Base-by-base conservation (phyloP, 1,139 yeast genomes). In the Arxiozyma heterogenica region DNA sequence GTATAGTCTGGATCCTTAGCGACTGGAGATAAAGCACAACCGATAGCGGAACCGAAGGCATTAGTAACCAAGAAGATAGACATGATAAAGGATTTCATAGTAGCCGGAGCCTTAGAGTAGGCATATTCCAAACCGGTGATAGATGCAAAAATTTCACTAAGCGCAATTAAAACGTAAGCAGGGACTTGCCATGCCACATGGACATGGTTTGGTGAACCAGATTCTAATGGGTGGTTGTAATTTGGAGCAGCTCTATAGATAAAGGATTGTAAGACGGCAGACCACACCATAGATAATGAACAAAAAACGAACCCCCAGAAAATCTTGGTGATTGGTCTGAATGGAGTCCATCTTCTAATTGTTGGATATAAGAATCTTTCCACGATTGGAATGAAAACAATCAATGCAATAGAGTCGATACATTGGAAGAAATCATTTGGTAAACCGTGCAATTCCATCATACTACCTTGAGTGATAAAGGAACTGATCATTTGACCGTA, bases 221-320 rank as follows among this genome's bases (percentile, higher is more conserved):
- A 58, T 55, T 61, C 62, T 73, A 75, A 66, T 47, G 94, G 91
- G 53, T 65, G 60, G 57, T 82, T 80, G 62, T 82, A 88, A 77
- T 95, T 88, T 56, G 94, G 93, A 23, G 89, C 89, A 8, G 86
- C 75, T 50, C 72, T 67, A 73, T 89, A 89, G 59, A 90, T 83
- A 65, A 74, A 75, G 66, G 82, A 81, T 73, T 90, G 96, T 60
- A 87, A 77, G 47, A 86, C 83, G 18, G 95, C 93, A 54, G 95
- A 94, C 66, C 85, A 82, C 41, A 82, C 79, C 83, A 86, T 85
- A 44, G 95, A 79, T 46, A 77, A 64, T 7, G 90, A 71, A 53
- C 84, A 90, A 55, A 86, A 75, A 70, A 84, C 70, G 74, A 89
- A 89, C 15, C 97, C 96, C 59, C 76, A 74, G 65, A 79, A 76